These are phyloP conservation scores for Lepidium aucheri DNA, from an alignment of 345 rosid species.

Conservation along the genomic window DNA sequence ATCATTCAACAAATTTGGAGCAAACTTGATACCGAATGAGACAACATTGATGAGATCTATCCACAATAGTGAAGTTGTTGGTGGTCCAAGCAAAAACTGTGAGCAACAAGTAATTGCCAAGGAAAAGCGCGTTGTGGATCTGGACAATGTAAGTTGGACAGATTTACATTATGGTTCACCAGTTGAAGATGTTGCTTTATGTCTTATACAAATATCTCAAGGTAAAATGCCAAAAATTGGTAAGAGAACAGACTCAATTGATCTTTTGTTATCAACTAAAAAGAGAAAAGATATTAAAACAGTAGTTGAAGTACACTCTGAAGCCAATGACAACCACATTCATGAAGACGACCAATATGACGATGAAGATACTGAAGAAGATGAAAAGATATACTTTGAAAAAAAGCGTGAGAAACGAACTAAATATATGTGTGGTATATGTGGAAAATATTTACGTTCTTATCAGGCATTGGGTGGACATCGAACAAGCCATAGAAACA, in stretches of 20 bases:
- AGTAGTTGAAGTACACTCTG: background rate
- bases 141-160: background rate
- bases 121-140: background rate
- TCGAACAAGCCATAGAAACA: slow-evolving; percentile 51
- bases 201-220: slow-evolving; percentile 5
- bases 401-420: background rate
- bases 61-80: background rate
- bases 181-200: background rate
- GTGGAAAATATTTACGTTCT: slow-evolving; percentile 44
- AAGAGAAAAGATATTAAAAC: background rate
- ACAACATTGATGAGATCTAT: slow-evolving; percentile 13
- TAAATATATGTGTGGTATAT: slow-evolving; percentile 39
- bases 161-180: background rate
- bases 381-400: background rate
- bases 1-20: background rate
- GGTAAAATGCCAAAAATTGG: background rate
- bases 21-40: background rate
- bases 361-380: background rate
- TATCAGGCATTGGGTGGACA: slow-evolving; percentile 67
- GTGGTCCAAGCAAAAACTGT: background rate
- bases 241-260: background rate
- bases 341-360: background rate
- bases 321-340: background rate
- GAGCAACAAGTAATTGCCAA: background rate
- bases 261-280: too few relatives aligned